A percentile compares a stretch with the other conserved stretches of the same genome.
These are phyloP conservation scores for Kodamaea fungicola DNA, from an alignment of 1,139 yeast genomes.

Conservation along the genomic window DNA sequence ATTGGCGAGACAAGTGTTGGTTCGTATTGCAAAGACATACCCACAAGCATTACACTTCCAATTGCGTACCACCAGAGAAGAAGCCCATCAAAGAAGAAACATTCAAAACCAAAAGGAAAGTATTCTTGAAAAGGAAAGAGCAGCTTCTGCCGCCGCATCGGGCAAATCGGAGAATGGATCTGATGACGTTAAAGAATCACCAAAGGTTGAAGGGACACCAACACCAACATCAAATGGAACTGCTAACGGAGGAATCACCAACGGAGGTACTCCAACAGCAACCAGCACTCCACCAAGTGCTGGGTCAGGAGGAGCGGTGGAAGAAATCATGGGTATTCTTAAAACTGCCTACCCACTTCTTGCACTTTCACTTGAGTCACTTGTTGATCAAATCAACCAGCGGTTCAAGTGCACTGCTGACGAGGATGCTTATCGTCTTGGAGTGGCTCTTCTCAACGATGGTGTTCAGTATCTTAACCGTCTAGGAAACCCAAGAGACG, in stretches of 20 bases:
- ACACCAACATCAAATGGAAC: constrained; percentile 6
- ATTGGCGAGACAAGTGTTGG: constrained; percentile 80
- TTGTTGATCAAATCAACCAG: constrained; percentile 93
- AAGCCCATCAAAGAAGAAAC: constrained; percentile 73
- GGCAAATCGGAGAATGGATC: background rate
- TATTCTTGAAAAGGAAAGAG: background rate
- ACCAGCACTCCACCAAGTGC: background rate
- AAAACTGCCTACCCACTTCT: constrained; percentile 94
- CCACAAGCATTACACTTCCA: constrained; percentile 98
- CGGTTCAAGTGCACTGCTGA: constrained; percentile 93
- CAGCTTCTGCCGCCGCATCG: background rate
- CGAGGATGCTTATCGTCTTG: constrained; percentile 92
- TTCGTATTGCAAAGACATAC: constrained; percentile 89
- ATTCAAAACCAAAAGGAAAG: constrained; percentile 4
- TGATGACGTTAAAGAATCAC: background rate
- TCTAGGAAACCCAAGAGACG: constrained; percentile 80
- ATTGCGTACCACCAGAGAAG: constrained; percentile 91
- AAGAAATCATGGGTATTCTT: constrained; percentile 89
- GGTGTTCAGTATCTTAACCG: constrained; percentile 88
- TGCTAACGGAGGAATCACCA: background rate
- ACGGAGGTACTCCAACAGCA: background rate
- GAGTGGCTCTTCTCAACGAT: constrained; percentile 88
- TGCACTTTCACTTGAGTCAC: constrained; percentile 88
- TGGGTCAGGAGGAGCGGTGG: constrained; percentile 49
- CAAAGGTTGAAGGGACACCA: background rate